phyloP scores from a whole-genome alignment of 305 asterid species.

The Fraxinus sp. region DNA sequence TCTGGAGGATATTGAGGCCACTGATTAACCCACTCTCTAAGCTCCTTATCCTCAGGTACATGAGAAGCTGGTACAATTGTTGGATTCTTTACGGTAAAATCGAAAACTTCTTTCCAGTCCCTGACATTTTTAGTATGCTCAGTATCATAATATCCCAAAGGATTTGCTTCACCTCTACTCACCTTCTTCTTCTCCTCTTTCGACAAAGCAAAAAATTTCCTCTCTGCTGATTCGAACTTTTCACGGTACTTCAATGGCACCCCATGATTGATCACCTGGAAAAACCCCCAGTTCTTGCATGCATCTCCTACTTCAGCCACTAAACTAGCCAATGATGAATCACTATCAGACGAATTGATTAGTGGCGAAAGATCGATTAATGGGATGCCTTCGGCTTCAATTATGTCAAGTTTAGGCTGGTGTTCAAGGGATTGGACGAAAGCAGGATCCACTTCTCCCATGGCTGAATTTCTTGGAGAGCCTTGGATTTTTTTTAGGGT shows the following conservation, averaged over 20 bases:
- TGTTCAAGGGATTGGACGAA: conserved; percentile 58
- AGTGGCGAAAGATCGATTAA: conserved; percentile 52
- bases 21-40: conserved; percentile 42
- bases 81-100: conserved; percentile 50
- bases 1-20: conserved; percentile 67
- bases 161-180: conserved; percentile 45
- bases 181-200: conserved; percentile 61
- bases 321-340: conserved; percentile 22
- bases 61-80: conserved; percentile 46
- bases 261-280: conserved; percentile 77
- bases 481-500: neutral
- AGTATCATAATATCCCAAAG: conserved; percentile 58
- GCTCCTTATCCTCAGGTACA: conserved; percentile 48
- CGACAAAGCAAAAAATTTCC: conserved; percentile 45
- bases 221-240: conserved; percentile 43
- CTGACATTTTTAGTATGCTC: conserved; percentile 68
- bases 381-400: conserved; percentile 53
- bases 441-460: conserved; percentile 64
- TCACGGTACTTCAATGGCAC: conserved; percentile 41
- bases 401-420: conserved; percentile 48
- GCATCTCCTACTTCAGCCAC: conserved; percentile 53
- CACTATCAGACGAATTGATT: conserved; percentile 18
- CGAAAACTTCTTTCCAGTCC: conserved; percentile 82
- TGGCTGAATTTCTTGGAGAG: conserved; percentile 26
- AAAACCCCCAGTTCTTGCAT: conserved; percentile 70